These are phyloP conservation scores for Pseudopithomyces maydicus DNA, from an alignment of 2,329 filamentous ascomycete species.

Conservation along the genomic window DNA sequence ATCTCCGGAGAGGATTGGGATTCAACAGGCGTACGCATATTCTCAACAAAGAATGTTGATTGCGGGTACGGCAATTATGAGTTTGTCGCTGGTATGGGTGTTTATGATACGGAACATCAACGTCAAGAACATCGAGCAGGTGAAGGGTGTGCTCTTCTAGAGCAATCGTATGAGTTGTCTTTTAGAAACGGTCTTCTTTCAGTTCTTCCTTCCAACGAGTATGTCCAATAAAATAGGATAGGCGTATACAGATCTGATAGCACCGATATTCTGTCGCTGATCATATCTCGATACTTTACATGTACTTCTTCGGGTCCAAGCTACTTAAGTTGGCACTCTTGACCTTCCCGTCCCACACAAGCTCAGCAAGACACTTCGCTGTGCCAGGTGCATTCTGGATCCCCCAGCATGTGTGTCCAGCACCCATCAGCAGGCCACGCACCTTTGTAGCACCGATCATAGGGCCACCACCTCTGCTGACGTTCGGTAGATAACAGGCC, in stretches of 20 bases:
- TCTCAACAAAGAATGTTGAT: constrained; percentile 51
- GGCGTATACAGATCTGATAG: too few species aligned
- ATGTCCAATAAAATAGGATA: too few species aligned
- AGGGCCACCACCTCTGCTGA: constrained; percentile 66
- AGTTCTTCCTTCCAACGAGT: background rate
- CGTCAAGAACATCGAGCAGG: constrained; percentile 40
- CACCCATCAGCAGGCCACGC: constrained; percentile 77
- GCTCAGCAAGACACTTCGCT: constrained; percentile 52
- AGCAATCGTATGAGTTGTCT: background rate
- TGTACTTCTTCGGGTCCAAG: constrained; percentile 48
- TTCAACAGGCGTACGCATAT: constrained; percentile 43
- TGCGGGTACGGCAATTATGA: constrained; percentile 30
- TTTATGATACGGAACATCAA: constrained; percentile 40
- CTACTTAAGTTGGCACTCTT: constrained; percentile 49
- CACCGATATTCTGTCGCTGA: background rate
- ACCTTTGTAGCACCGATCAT: constrained; percentile 77
- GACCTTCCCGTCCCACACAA: constrained; percentile 51
- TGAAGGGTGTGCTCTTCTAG: constrained; percentile 28
- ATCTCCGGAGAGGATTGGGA: constrained; percentile 47
- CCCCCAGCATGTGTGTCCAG: constrained; percentile 97
- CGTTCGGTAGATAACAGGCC: constrained; percentile 90
- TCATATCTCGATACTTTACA: constrained; percentile 1
- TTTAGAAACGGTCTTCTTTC: too few species aligned
- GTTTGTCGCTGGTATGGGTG: constrained; percentile 31
- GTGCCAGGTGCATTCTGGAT: constrained; percentile 95